These are phyloP conservation scores for Colletotrichum abscissum DNA, from an alignment of 2,329 filamentous ascomycete genomes.

Conservation along the genomic window DNA sequence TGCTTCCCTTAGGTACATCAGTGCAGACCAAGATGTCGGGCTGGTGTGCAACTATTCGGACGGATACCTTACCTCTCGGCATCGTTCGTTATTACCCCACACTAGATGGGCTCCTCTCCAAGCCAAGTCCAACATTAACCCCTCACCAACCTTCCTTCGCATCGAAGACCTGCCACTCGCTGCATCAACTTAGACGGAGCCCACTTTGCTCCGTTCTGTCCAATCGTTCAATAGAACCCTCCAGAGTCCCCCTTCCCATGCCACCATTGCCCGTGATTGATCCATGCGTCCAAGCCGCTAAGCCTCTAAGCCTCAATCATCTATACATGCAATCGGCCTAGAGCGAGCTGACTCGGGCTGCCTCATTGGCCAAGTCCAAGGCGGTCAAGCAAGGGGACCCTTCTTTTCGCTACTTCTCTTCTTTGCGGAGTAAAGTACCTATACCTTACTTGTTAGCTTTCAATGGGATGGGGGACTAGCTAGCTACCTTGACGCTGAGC, in stretches of 20 bases:
- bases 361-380: neutral
- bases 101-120: neutral
- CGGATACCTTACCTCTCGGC: no score
- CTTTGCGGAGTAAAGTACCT: neutral
- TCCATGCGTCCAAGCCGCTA: constrained; percentile 28
- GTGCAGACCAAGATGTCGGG: neutral
- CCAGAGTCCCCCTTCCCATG: neutral
- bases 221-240: constrained; percentile 16
- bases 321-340: constrained; percentile 13
- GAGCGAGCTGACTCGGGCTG: neutral
- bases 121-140: neutral
- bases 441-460: neutral
- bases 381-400: neutral
- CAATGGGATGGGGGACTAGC: neutral
- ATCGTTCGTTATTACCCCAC: neutral
- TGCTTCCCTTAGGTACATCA: no score
- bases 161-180: neutral
- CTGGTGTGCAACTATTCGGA: neutral
- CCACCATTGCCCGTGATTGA: constrained; percentile 4
- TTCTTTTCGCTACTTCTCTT: neutral
- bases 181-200: neutral
- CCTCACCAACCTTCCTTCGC: neutral
- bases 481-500: no score
- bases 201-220: neutral
- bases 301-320: constrained; percentile 35